These are phyloP conservation scores for Lenwebbia sp. DNA, from an alignment of 345 rosid genomes.

Conservation along the genomic window DNA sequence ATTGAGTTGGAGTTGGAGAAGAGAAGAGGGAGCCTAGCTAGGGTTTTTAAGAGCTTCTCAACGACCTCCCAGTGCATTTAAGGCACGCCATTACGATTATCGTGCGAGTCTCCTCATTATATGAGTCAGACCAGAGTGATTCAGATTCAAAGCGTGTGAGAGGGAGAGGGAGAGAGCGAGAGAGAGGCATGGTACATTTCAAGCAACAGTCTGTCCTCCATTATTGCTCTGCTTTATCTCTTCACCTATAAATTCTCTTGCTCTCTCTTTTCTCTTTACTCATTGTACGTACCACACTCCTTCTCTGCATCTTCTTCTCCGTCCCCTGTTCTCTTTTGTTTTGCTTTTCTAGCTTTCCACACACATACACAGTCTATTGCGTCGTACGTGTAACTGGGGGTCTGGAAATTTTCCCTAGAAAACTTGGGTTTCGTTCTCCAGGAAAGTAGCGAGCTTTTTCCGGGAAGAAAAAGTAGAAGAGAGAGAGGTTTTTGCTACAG, in stretches of 20 bases:
- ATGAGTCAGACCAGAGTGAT: background rate
- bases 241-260: constrained; percentile 20
- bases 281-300: background rate
- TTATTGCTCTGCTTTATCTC: constrained; percentile 28
- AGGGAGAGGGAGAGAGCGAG: background rate
- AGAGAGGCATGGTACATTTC: constrained; percentile 1
- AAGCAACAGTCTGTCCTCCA: constrained; percentile 50
- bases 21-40: background rate
- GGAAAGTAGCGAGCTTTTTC: background rate
- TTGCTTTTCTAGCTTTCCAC: background rate
- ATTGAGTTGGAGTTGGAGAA: background rate
- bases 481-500: background rate
- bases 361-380: background rate
- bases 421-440: background rate
- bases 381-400: background rate
- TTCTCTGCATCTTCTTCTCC: background rate
- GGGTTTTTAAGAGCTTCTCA: constrained; percentile 15
- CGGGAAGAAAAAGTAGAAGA: background rate
- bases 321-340: background rate
- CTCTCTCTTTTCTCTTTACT: constrained; percentile 5
- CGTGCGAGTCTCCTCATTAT: background rate
- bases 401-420: background rate
- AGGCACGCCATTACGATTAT: constrained; percentile 4
- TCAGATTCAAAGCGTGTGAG: background rate
- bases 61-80: constrained; percentile 52